Evolutionary conservation across 2,329 filamentous ascomycete species (phyloP), one percentile per base, ranked within the genome.

Genomic region (Beauveria scarabaeidicola): DNA sequence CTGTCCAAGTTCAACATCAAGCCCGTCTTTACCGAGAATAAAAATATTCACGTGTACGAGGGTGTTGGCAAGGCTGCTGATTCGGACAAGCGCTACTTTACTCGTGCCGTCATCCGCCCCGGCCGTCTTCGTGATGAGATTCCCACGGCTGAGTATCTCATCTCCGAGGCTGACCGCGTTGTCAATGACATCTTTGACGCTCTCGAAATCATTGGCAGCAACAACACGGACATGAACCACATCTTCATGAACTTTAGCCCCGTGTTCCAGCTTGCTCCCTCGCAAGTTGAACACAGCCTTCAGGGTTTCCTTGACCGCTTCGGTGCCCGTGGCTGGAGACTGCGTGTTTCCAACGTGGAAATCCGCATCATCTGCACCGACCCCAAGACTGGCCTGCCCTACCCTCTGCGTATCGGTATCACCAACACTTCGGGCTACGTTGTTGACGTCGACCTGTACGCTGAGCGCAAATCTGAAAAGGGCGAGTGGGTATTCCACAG

Each of bases 211-310:
- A 95, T 97, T 70, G 94, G 94, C 71, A 97, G 96, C 82, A 97
- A 97, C 80, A 95, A 96, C 79, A 96, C 94, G 55, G 94, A 99
- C 81, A 83, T 99, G 71, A 99, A 99, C 81, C 94, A 99, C 78
- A 94, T 99, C 82, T 99, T 99, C 81, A 94, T 99, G 82, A 97
- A 99, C 83, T 99, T 99, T 79, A 94, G 91, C 0, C 91, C 92
- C 10, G 90, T 97, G 61, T 97, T 99, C 86, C 90, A 91, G 72
- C 85, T 99, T 52, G 82, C 91, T 69, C 92, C 94, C 3, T 78
- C 85, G 61, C 91, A 97, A 77, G 91, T 99, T 17, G 91, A 97
- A 77, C 85, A 95, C 74, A 93, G 91, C 32, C 85, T 99, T 25
- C 91, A 89, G 70, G 92, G 92, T 59, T 99, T 99, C 85, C 80